Evolutionary conservation across 2,329 filamentous ascomycete species (phyloP), one percentile per base, ranked within the genome.

Genomic region (Tolypocladium tundrense): DNA sequence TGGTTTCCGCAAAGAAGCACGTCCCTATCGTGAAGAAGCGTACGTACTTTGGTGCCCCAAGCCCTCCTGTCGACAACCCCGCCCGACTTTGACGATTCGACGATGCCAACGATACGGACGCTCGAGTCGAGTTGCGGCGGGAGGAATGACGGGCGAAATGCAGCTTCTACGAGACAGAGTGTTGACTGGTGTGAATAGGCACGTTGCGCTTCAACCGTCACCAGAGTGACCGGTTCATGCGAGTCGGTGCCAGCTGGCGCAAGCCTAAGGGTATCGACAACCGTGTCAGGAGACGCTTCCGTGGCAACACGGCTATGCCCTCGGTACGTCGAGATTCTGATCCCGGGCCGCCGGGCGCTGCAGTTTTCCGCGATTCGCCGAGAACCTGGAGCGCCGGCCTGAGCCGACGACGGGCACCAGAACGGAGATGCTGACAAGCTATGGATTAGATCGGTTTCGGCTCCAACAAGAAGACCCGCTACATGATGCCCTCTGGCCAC

Each of bases 241-340:
- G 94, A 76, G 87, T 97, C 69, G 87, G 84, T 75, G 77, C 88
- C 69, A 88, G 85, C 85, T 99, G 94, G 94, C 89, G 94, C 82
- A 99, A 97, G 86, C 94, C 94, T 70, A 99, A 99, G 90, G 94
- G 94, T 91, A 99, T 99, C 80, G 94, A 99, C 83, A 96, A 92
- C 84, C 84, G 90, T 73, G 93, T 99, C 76, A 90, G 94, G 77
- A 87, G 94, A 85, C 90, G 94, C 69, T 99, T 99, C 86, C 91
- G 90, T 81, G 91, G 94, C 74, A 90, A 90, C 81, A 88, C 88
- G 79, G 86, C 87, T 74, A 97, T 99, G 93, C 94, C 94, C 80
- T 96, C 91, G 84, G 93, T 97, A 92, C 76, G 90, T 86, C 66
- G 43, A 56, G 59, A 24, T 52, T 31, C 19, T 40, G 52, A 50